Percentiles rank a stretch among this genome's conserved stretches.
These are phyloP conservation scores for Apiospora sp. DNA, from an alignment of 2,329 filamentous ascomycete species.

Conservation along the genomic window DNA sequence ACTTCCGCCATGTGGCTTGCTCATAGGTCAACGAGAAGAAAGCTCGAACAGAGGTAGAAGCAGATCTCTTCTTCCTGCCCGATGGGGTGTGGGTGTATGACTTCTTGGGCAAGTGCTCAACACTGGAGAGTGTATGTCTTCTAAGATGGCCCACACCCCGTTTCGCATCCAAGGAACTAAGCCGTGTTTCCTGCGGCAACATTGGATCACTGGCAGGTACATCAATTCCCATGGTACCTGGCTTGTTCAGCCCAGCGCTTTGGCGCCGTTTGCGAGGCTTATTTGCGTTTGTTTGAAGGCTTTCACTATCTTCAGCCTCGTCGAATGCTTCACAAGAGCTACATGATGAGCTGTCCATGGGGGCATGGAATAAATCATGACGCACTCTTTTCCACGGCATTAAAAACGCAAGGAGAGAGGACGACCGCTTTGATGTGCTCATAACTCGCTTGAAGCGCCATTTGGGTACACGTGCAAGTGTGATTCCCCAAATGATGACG, in stretches of 20 bases:
- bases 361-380: constrained; percentile 44
- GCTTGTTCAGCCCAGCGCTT: constrained; percentile 31
- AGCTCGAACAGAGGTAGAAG: constrained; percentile 70
- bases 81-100: constrained; percentile 64
- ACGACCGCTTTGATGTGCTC: constrained; percentile 44
- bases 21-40: constrained; percentile 82
- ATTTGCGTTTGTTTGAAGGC: constrained; percentile 26
- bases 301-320: constrained; percentile 40
- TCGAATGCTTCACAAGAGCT: constrained; percentile 44
- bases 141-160: constrained; percentile 37
- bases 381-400: constrained; percentile 58
- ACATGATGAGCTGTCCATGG: constrained; percentile 42
- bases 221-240: constrained; percentile 27
- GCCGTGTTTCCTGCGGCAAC: constrained; percentile 24
- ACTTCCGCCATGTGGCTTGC: constrained; percentile 80
- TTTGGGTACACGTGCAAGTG: constrained; percentile 85
- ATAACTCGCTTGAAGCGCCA: constrained; percentile 80
- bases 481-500: constrained; percentile 83
- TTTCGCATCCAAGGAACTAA: constrained; percentile 28
- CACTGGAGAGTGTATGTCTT: constrained; percentile 62
- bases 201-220: not conserved
- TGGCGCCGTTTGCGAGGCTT: constrained; percentile 32
- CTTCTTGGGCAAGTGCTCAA: constrained; percentile 44
- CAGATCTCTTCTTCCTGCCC: constrained; percentile 70
- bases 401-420: constrained; percentile 48